Percentiles rank a stretch among this genome's conserved stretches.
Conservation (phyloP, 768 basidiomycete genomes). For the Lactarius sp. region DNA sequence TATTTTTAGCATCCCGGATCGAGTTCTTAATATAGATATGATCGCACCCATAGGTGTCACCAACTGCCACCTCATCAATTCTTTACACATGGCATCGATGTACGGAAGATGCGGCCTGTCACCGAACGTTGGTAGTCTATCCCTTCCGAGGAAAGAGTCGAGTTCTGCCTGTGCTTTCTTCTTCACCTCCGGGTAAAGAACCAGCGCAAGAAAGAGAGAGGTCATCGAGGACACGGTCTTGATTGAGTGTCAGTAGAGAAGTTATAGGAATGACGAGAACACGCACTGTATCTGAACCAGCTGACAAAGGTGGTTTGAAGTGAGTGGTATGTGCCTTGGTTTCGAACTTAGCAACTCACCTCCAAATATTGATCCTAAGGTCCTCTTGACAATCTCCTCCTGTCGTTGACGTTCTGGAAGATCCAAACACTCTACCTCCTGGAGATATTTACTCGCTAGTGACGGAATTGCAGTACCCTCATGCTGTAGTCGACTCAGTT, state of each 20-base stretch:
- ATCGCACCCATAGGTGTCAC: constrained; percentile 12
- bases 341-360: neutral
- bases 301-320: neutral
- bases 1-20: too few species aligned
- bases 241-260: neutral
- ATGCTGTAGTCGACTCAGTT: neutral
- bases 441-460: neutral
- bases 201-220: constrained; percentile 30
- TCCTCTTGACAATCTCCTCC: neutral
- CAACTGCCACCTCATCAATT: neutral
- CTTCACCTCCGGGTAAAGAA: constrained; percentile 30
- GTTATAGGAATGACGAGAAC: neutral
- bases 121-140: constrained; percentile 28
- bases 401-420: neutral
- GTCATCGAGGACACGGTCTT: constrained; percentile 25
- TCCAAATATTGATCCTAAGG: neutral
- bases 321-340: neutral
- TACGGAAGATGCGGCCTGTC: too few species aligned
- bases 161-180: constrained; percentile 30
- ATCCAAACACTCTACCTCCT: neutral
- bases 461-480: neutral
- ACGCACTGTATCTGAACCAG: constrained; percentile 28
- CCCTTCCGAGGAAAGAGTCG: constrained; percentile 27
- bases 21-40: neutral
- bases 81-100: too few species aligned